Evolutionary conservation across 306 rosid genomes (phyloP).

Genomic region (Morella rubra): DNA sequence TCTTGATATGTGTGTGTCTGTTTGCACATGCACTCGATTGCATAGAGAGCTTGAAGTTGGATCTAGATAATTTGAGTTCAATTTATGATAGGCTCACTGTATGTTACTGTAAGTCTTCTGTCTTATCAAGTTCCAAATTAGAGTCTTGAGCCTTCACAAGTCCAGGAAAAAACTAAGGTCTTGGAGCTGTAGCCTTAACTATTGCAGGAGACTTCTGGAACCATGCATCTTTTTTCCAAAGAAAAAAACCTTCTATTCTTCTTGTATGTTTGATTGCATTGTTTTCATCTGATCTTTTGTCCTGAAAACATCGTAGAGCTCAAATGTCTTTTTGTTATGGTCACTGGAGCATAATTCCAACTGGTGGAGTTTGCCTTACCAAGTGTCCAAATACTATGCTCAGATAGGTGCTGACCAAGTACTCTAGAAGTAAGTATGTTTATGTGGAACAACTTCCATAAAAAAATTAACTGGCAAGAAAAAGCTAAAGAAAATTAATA

Average conservation of each 20-base stretch:
- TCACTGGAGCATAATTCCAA: not conserved
- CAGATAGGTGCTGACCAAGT: no score
- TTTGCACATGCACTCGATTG: not conserved
- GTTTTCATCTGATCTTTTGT: not conserved
- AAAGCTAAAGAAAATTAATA: not conserved
- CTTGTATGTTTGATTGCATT: not conserved
- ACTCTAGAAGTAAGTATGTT: no score
- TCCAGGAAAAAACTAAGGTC: not conserved
- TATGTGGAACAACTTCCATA: not conserved
- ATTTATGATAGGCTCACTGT: not conserved
- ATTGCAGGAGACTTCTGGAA: not conserved
- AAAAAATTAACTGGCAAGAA: not conserved
- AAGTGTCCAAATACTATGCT: not conserved
- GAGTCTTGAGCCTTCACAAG: not conserved
- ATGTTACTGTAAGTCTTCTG: not conserved
- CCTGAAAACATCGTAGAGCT: not conserved
- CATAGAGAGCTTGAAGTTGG: not conserved
- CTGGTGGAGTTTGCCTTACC: not conserved
- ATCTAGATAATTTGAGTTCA: not conserved
- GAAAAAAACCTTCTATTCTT: not conserved
- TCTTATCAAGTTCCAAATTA: not conserved
- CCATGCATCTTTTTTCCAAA: not conserved
- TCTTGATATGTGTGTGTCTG: not conserved
- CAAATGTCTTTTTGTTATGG: not conserved
- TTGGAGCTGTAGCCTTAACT: not conserved